These are phyloP conservation scores for Metschnikowia shivogae DNA, from an alignment of 805 yeast genomes.

Conservation along the genomic window DNA sequence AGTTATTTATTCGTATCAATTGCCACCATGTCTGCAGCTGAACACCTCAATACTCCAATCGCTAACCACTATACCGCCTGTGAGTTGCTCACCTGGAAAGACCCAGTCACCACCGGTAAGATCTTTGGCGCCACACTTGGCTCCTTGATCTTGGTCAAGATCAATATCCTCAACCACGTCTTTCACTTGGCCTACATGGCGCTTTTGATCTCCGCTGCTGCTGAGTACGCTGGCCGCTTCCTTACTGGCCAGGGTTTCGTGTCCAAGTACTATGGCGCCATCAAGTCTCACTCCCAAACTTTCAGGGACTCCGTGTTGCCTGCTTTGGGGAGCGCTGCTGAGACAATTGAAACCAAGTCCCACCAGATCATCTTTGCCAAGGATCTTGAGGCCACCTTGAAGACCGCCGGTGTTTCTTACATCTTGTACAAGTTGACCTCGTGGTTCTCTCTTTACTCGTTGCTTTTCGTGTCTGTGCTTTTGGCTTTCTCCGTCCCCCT, in stretches of 20 bases:
- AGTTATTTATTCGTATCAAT: constrained; percentile 2
- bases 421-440: constrained; percentile 68
- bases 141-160: constrained; percentile 54
- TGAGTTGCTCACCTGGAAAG: constrained; percentile 63
- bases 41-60: neutral
- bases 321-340: constrained; percentile 41
- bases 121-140: constrained; percentile 62
- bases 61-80: constrained; percentile 9
- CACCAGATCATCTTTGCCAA: constrained; percentile 62
- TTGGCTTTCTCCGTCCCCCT: constrained; percentile 72
- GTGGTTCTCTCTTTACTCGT: constrained; percentile 66
- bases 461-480: constrained; percentile 54
- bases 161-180: constrained; percentile 58
- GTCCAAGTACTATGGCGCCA: constrained; percentile 67
- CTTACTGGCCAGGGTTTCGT: constrained; percentile 79
- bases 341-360: constrained; percentile 47
- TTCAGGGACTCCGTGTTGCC: constrained; percentile 40
- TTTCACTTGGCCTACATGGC: constrained; percentile 58
- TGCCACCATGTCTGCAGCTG: constrained; percentile 3
- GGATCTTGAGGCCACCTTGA: constrained; percentile 68
- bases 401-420: constrained; percentile 65
- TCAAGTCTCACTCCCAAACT: constrained; percentile 31
- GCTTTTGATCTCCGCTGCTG: constrained; percentile 60
- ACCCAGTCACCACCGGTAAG: constrained; percentile 74
- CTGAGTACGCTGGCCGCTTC: constrained; percentile 71